Evolutionary conservation across 306 rosid species (phyloP), one percentile per base, ranked within the genome.

Genomic region (Quercus engelmannii): DNA sequence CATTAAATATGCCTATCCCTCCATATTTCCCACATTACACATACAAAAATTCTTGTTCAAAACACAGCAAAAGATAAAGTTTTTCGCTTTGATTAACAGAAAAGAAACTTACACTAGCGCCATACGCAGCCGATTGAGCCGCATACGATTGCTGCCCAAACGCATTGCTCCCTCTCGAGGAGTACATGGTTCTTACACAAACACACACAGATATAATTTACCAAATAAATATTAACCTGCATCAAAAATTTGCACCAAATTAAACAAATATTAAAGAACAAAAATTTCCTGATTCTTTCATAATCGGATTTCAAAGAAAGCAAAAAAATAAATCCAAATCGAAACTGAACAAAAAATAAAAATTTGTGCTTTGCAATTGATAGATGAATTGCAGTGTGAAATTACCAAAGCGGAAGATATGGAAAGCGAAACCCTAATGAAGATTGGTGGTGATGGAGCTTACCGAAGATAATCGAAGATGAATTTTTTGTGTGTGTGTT

Each of bases 91-190:
- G 33, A 70, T n/a, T 23, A 56, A 13, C 55, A 41, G 70, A 76
- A 35, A n/a, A 67, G 25, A 49, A 64, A 3, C 82, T 76, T 74
- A 95, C 97, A 64, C 91, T 93, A 80, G 90, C 92, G 82, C 89
- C 96, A 77, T 90, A 95, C 19, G 92, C 85, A 35, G 98, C 85
- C 28, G 98, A 91, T 83, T 95, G 99, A 80, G 94, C 94, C 31
- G 89, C 43, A 74, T 90, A 95, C 6, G 99, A 90, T 78, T 93
- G 89, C 18, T 86, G 99, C 28, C 98, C 92, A 63, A 93, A 95
- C 54, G 89, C 89, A 78, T 93, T 92, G 74, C 83, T 86, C 74
- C 98, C 99, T 84, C 97, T 82, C 15, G 98, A 91, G 33, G 97
- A 90, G 83, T 93, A 95, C 98, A 95, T 95, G 59, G 25, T 86